These are phyloP conservation scores for Penicillium sp. DNA, from an alignment of 2,329 filamentous ascomycete species.

Conservation along the genomic window DNA sequence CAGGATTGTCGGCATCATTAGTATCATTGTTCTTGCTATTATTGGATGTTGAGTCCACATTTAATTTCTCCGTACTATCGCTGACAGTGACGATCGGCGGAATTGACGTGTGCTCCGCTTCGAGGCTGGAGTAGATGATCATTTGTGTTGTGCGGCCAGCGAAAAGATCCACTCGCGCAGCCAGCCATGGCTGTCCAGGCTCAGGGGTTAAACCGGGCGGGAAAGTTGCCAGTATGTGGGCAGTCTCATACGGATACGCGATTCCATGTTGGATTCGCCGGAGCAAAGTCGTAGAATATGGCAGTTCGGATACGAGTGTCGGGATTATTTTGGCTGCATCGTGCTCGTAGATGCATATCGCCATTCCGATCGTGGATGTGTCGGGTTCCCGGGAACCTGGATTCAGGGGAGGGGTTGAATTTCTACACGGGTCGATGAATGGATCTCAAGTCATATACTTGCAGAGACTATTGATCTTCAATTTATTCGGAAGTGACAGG, in stretches of 20 bases:
- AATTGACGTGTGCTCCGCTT: slow-evolving; percentile 27
- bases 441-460: neutral
- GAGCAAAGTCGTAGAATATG: slow-evolving; percentile 37
- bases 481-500: neutral
- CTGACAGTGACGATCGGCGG: slow-evolving; percentile 16
- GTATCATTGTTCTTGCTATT: neutral
- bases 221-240: slow-evolving; percentile 36
- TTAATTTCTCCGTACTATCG: slow-evolving; percentile 1
- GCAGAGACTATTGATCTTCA: neutral
- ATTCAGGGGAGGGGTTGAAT: neutral
- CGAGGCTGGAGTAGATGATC: slow-evolving; percentile 42
- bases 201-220: slow-evolving; percentile 17
- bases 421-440: neutral
- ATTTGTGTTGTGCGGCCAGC: slow-evolving; percentile 42
- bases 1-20: neutral
- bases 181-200: slow-evolving; percentile 37
- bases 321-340: slow-evolving; percentile 23
- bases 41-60: slow-evolving; percentile 5
- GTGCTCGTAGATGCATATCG: slow-evolving; percentile 19
- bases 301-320: slow-evolving; percentile 35
- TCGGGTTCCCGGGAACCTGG: slow-evolving; percentile 2
- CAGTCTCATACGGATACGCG: slow-evolving; percentile 32
- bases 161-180: slow-evolving; percentile 41
- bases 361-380: neutral
- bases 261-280: slow-evolving; percentile 41